Evolutionary conservation across 2,329 filamentous ascomycete species (phyloP).

Genomic region (Paracamarosporium sp.): DNA sequence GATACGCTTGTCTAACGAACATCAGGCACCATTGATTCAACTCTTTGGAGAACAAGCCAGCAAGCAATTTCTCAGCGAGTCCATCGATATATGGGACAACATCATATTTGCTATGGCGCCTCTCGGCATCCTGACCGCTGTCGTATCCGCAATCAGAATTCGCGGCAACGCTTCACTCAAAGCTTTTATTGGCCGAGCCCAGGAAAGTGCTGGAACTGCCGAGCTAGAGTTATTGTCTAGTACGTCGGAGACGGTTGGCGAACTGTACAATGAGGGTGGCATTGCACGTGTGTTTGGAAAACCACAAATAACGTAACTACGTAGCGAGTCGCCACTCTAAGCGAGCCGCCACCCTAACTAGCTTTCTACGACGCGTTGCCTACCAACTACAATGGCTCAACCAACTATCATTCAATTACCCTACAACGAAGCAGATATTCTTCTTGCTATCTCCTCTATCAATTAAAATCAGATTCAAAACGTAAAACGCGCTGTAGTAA

Average conservation of each 20-base stretch:
- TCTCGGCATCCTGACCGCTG: neutral
- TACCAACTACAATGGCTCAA: no score
- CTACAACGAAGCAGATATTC: no score
- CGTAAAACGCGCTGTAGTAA: no score
- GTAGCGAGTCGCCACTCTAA: no score
- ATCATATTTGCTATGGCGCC: neutral
- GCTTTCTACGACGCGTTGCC: no score
- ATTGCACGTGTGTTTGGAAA: neutral
- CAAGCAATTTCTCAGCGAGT: neutral
- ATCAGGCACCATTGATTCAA: neutral
- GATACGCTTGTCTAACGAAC: no score
- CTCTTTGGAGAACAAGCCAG: neutral
- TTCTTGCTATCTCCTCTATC: no score
- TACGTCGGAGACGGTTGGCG: neutral
- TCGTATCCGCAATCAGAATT: neutral
- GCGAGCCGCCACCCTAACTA: no score
- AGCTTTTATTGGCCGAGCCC: neutral
- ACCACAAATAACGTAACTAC: no score
- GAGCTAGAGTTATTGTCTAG: neutral
- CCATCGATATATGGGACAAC: neutral
- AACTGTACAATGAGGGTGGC: neutral
- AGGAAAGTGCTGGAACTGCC: neutral
- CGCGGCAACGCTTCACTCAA: neutral
- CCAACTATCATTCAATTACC: no score
- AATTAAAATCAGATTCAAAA: no score